These are phyloP conservation scores for Pythium scleroteichum DNA, from an alignment of 352 stramenopile species.

Conservation along the genomic window DNA sequence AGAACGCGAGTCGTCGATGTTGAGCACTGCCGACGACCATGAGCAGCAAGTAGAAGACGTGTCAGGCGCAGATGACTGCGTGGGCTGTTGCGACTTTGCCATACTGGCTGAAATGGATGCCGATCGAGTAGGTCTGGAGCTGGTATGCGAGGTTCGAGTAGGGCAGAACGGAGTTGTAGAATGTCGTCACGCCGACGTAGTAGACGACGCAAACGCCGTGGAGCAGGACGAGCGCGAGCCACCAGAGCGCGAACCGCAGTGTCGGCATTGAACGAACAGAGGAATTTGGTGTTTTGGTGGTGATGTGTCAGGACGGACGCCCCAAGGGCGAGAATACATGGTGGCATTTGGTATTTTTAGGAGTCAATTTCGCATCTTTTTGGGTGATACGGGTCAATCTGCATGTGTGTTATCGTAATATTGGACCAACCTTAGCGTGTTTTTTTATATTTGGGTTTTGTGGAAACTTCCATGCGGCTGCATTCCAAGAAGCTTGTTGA, in stretches of 20 bases:
- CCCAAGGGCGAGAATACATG: too few relatives aligned
- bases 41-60: not conserved
- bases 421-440: too few relatives aligned
- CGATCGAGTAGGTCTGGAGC: slow-evolving; percentile 6
- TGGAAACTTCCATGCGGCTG: too few relatives aligned
- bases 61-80: not conserved
- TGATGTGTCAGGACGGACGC: too few relatives aligned
- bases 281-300: too few relatives aligned
- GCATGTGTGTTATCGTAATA: too few relatives aligned
- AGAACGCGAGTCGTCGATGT: slow-evolving; percentile 4
- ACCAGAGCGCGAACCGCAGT: slow-evolving; percentile 2
- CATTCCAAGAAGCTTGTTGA: too few relatives aligned
- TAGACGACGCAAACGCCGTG: not conserved
- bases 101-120: not conserved
- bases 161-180: not conserved
- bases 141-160: slow-evolving; percentile 1
- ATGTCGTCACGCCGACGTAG: not conserved
- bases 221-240: not conserved
- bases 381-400: too few relatives aligned
- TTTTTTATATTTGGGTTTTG: too few relatives aligned
- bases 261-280: too few relatives aligned
- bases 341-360: too few relatives aligned
- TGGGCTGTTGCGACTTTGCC: not conserved
- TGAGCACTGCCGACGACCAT: not conserved
- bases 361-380: too few relatives aligned